Evolutionary conservation across 176 grass and related monocot genomes (phyloP), one percentile per base, ranked within the genome.

Genomic region (Musa itinerans): DNA sequence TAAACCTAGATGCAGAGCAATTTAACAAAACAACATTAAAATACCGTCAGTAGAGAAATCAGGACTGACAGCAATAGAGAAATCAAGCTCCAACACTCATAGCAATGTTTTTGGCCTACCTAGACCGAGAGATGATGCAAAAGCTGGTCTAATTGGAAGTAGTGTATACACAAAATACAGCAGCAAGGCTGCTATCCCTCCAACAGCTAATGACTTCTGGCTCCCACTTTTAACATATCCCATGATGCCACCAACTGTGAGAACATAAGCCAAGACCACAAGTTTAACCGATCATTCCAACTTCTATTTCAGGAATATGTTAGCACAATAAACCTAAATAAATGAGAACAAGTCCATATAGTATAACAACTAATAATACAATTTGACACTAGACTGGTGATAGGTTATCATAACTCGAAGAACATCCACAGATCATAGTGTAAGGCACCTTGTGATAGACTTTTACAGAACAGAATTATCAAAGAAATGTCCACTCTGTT

Each of bases 171-270:
- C 68, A n/a, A 20, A 70, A 50, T 70, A 70, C 68, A 70, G 68
- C 21, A 70, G 68, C 68, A 70, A 20, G 48, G 68, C 68, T 10
- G 68, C n/a, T 20, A 70, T 70, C 68, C 43, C 68, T 51, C 68
- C 68, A 10, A 14, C 34, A 50, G 68, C 68, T 52, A 70, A 70
- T 51, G 68, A 70, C 16, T 70, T 70, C 68, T 70, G 68, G 48
- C 68, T 70, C 2, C 68, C 68, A 52, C 68, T 3, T 70, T 70
- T 70, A 52, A 51, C 17, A 48, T 70, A 70, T 52, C 68, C 68
- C 68, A 70, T 70, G 34, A 70, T 70, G 50, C 68, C 68, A 70
- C 68, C 68, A 70, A 70, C 68, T 70, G 48, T 11, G 15, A 48
- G 43, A 16, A 20, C 4, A 0, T 52, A 17, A 22, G 7, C 6